Percentiles rank a stretch among this genome's conserved stretches.
Evolutionary conservation across 176 grass and related monocot genomes (phyloP).

Genomic region (Juncus inflexus): DNA sequence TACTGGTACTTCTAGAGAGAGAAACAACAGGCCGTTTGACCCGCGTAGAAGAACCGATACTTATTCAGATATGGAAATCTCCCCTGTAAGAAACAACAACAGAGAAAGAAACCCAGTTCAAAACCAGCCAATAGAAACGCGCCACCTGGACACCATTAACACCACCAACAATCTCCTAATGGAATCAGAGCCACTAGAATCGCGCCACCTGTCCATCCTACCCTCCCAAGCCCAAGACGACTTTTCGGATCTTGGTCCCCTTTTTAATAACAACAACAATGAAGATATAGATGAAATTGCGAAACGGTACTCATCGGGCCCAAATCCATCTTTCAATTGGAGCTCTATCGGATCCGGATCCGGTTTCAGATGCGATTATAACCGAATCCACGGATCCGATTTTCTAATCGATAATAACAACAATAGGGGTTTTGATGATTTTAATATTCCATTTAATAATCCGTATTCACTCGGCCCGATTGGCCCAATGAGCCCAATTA

Average conservation of each 20-base stretch:
- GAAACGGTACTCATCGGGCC: not conserved
- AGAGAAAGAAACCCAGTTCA: not conserved
- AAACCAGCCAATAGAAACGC: conserved; percentile 14
- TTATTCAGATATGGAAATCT: conserved; percentile 55
- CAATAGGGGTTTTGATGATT: conserved; percentile 14
- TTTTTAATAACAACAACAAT: conserved; percentile 19
- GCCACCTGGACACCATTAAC: conserved; percentile 10
- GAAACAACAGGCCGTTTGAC: not conserved
- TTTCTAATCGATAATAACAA: not conserved
- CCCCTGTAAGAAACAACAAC: conserved; percentile 19
- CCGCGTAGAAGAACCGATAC: not conserved
- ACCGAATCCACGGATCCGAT: not conserved
- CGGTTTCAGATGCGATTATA: conserved; percentile 10
- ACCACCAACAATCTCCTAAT: no score
- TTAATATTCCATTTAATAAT: not conserved
- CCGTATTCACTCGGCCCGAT: not conserved
- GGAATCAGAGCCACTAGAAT: conserved; percentile 1
- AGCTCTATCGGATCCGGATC: conserved; percentile 6
- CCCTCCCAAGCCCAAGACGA: conserved; percentile 10
- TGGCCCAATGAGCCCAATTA: conserved; percentile 8
- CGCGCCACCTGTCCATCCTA: conserved; percentile 3
- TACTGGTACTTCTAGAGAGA: not conserved
- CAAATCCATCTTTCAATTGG: conserved; percentile 16
- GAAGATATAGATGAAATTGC: conserved; percentile 20
- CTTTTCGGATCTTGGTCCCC: conserved; percentile 20